Base-by-base conservation (phyloP, 352 stramenopile species). In the Thraustochytrium sp. region DNA sequence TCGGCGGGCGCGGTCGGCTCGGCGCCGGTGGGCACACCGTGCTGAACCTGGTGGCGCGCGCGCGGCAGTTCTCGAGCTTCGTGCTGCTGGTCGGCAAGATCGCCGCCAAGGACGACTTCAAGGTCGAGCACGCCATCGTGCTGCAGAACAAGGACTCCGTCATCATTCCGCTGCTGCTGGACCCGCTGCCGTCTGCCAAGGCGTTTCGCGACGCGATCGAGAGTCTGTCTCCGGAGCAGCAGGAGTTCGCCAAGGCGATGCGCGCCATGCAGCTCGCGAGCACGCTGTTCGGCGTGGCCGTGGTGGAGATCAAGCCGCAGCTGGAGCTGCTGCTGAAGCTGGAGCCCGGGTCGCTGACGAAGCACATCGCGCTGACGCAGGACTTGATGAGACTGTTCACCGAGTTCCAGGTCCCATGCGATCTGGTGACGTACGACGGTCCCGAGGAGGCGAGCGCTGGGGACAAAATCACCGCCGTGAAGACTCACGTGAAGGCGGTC, bases 151-250 rank as follows among this genome's bases (percentile, higher is more conserved):
- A 82, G 85, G 91, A 94, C 85, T 89, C 93, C 78, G 61, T 92
- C 0, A 62, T 91, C 2, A 91, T 94, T 68, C 89, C 90, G 23
- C 62, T 94, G 5, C 59, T 92, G 1, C 68, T 93, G n/a, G 87
- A 92, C 9, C 86, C 90, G 23, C 82, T 94, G 54, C 91, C 91
- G n/a, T 90, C 89, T 16, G 85, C 90, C 2, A 92, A 92, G 77
- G 89, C 91, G 54, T 94, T 94, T 83, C 90, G 91, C 44, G 91
- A 94, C 87, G 88, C 90, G 18, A 90, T 94, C 23, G 73, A 83
- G 62, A 92, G 87, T 2, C 83, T 94, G 8, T 92, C 89, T 23
- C 89, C 89, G 44, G 90, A 93, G 72, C 91, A 94, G 80, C 89
- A 92, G 56, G 82, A 62, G 23, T 94, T 94, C 86, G 89, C 88